These are phyloP conservation scores for Cercospora sp. DNA, from an alignment of 2,329 filamentous ascomycete species.

Conservation along the genomic window DNA sequence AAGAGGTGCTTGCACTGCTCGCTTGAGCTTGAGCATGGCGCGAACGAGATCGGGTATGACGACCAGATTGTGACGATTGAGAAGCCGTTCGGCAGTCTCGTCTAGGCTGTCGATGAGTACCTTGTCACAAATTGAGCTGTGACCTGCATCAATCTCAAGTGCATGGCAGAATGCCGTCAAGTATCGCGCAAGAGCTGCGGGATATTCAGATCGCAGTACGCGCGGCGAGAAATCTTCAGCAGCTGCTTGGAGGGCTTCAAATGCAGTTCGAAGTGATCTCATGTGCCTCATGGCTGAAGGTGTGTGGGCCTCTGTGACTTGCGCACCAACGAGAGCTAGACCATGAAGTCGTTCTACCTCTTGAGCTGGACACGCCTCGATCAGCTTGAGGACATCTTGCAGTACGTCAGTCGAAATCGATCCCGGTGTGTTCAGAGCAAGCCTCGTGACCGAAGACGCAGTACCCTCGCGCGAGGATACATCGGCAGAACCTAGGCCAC, in stretches of 20 bases:
- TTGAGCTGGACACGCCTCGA: conserved; percentile 46
- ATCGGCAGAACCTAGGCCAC: conserved; percentile 82
- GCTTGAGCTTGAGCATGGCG: conserved; percentile 22
- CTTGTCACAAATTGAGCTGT: background rate
- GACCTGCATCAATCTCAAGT: background rate
- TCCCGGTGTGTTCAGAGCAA: conserved; percentile 49
- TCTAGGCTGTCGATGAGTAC: conserved; percentile 20
- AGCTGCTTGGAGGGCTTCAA: conserved; percentile 12
- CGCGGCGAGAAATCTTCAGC: conserved; percentile 31
- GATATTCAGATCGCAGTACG: conserved; percentile 35
- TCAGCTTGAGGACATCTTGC: conserved; percentile 46
- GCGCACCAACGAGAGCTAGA: conserved; percentile 20
- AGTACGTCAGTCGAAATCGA: conserved; percentile 42
- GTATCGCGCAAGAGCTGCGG: conserved; percentile 29
- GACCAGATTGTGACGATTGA: conserved; percentile 36
- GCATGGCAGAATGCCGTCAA: conserved; percentile 27
- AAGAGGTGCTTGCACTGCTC: conserved; percentile 19
- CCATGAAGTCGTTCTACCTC: conserved; percentile 30
- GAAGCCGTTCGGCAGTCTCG: conserved; percentile 29
- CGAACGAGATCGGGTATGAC: conserved; percentile 27
- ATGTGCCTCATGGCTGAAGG: background rate
- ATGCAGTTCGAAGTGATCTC: background rate
- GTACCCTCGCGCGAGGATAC: conserved; percentile 70
- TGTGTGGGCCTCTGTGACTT: conserved; percentile 6
- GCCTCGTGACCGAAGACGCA: conserved; percentile 65